Evolutionary conservation across 129 eudicot species (phyloP).

Genomic region (Lonicera japonica): DNA sequence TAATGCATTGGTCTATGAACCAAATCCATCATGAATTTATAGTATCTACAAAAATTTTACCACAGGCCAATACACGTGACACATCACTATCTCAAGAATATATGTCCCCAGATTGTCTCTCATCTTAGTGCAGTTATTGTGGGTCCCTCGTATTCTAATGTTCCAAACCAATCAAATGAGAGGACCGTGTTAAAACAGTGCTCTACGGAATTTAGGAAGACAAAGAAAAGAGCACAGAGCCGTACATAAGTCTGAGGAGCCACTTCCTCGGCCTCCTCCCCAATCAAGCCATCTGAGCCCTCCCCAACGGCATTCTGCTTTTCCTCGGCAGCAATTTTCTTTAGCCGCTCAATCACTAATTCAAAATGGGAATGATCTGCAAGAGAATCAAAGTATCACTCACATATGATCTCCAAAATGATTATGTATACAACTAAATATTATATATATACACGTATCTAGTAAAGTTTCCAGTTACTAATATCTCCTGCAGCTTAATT

Average conservation of each 20-base stretch:
- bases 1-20: neutral
- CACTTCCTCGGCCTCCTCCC: slow-evolving; percentile 40
- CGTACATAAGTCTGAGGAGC: slow-evolving; percentile 31
- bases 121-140: neutral
- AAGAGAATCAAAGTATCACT: neutral
- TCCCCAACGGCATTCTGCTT: slow-evolving; percentile 28
- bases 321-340: slow-evolving; percentile 40
- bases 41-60: neutral
- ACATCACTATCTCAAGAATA: too few species aligned
- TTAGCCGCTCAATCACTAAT: slow-evolving; percentile 46
- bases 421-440: too few species aligned
- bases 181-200: neutral
- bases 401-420: too few species aligned
- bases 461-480: too few species aligned
- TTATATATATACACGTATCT: too few species aligned
- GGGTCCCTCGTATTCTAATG: neutral
- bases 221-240: slow-evolving; percentile 3
- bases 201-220: too few species aligned
- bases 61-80: neutral
- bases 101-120: too few species aligned
- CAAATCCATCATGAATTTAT: neutral
- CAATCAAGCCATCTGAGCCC: slow-evolving; percentile 33
- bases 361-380: slow-evolving; percentile 69
- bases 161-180: neutral
- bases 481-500: too few species aligned